Evolutionary conservation across 2,329 filamentous ascomycete genomes (phyloP), one percentile per base, ranked within the genome.

Genomic region (Colletotrichum brevisporum): DNA sequence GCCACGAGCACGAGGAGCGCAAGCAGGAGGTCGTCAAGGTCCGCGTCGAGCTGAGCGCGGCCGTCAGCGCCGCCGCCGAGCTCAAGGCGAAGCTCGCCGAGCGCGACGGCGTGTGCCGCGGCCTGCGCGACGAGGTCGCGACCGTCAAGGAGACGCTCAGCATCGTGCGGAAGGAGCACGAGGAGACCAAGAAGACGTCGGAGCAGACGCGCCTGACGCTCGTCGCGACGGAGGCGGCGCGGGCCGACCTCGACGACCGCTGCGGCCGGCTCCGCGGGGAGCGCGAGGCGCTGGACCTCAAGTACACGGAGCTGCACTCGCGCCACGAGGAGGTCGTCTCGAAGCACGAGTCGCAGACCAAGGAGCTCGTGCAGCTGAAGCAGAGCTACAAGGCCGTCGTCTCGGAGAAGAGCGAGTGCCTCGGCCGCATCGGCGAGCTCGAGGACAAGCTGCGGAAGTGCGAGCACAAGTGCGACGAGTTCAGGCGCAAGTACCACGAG

Each of bases 401-500:
- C 52, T 58, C 53, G 16, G 65, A 68, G 48, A 68, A 68, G 39
- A 52, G 64, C 6, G 65, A 58, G 12, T 47, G 62, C 26, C 60
- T 64, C 21, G 60, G 58, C 41, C 18, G 21, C 0, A 39, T 48
- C 36, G 48, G 53, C 27, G 65, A 68, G 24, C 21, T 64, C 1
- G 60, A 65, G 6, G 60, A 68, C 15, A 39, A 12, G 13, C 31
- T 68, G 12, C 65, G 65, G 41, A 68, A 64, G 45, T 21, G 18
- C n/a, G 65, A 68, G 13, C 60, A 59, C 54, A 58, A 43, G 8
- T 18, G 58, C 24, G 65, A 68, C 4, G 65, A 68, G 65, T 16
- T 65, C 9, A 41, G n/a, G 24, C 60, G 61, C 47, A 65, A 68
- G 53, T 53, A 58, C 65, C 57, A 65, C 53, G 65, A 68, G 13